Evolutionary conservation across 1,284 basidiomycete genomes (phyloP).

Genomic region (Salmacisia buchloeana): DNA sequence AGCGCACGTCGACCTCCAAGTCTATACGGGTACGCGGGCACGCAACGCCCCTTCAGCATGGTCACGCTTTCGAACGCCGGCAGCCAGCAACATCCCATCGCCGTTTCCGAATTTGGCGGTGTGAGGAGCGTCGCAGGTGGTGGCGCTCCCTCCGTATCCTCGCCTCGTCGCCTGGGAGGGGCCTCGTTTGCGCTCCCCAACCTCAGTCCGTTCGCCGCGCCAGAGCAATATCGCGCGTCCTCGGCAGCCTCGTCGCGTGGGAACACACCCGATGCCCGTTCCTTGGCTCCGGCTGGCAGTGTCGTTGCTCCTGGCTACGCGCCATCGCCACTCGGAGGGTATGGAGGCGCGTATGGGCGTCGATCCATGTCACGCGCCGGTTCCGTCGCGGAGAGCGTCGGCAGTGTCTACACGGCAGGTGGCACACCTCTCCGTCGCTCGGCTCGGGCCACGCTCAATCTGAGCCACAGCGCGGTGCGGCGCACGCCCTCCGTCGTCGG

Average conservation of each 20-base stretch:
- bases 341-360: too few relatives aligned
- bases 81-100: too few relatives aligned
- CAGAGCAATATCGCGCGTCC: not conserved
- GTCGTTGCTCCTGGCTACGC: too few relatives aligned
- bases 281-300: not conserved
- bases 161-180: too few relatives aligned
- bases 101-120: not conserved
- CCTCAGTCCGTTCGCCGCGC: slow-evolving; percentile 4
- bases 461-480: not conserved
- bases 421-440: not conserved
- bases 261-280: not conserved
- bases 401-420: not conserved
- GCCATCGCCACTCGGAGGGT: too few relatives aligned
- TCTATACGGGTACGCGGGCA: not conserved
- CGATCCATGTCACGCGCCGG: slow-evolving; percentile 2
- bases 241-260: not conserved
- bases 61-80: not conserved
- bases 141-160: too few relatives aligned
- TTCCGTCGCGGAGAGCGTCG: not conserved
- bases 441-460: not conserved
- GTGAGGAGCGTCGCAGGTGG: not conserved
- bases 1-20: not conserved
- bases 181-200: not conserved
- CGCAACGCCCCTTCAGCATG: not conserved
- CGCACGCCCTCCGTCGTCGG: not conserved